Evolutionary conservation across 2,329 filamentous ascomycete species (phyloP), one percentile per base, ranked within the genome.

Genomic region (Penicillium digitatum): DNA sequence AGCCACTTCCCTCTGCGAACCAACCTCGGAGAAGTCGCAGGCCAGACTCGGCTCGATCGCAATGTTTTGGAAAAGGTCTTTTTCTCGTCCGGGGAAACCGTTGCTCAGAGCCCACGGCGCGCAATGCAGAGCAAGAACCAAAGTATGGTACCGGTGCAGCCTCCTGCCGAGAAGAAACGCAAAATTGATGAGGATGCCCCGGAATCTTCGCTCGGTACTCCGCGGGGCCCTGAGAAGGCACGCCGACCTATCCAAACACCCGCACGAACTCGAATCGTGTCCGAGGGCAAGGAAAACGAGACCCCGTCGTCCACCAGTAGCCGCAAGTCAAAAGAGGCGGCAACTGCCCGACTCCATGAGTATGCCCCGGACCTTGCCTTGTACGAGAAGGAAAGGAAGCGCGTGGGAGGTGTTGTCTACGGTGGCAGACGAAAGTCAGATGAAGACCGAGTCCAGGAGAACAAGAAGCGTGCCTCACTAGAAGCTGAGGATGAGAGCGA

Each of bases 371-470:
- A 99, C 68, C 91, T 97, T 66, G 87, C 87, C 2, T 78, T 95
- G 31, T 99, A 94, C 67, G 88, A 97, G 68, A 96, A 94, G 69
- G 94, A 99, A 75, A 90, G 84, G 78, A 96, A 95, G 76, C 85
- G 94, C 20, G 82, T 82, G 43, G 85, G 85, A 14, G 85, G 85
- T 38, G 82, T 87, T 3, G 76, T 83, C 11, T 82, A 86, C 61
- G 84, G 84, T 27, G 80, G 82, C 14, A 70, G 79, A 62, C 73
- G 76, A 26, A 76, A 74, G 61, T 77, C 65, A 20, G 75, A 74
- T 48, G 72, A 75, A 35, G 73, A 76, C 44, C 65, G 73, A 43
- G 54, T 68, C 14, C 47, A 66, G 32, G 61, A 67, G 35, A 66
- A 66, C 18, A 75, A 74, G 62, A 81, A 76, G 68, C 76, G 72